phyloP scores from a whole-genome alignment of 192 early-diverging fungal genomes.

The Umbelopsis isabellina region DNA sequence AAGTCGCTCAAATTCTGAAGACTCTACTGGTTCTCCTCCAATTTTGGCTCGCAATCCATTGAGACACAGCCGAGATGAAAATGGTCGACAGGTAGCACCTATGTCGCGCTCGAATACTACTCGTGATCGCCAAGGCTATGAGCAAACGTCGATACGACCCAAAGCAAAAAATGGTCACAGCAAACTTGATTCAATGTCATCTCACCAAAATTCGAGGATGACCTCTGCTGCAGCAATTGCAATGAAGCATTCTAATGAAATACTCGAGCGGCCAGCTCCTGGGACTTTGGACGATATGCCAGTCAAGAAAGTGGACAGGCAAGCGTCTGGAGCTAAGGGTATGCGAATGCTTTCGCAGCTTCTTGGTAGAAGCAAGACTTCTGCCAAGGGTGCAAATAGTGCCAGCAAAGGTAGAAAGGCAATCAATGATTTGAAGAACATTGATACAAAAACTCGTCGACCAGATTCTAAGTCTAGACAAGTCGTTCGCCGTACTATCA shows the following conservation, averaged over 20 bases:
- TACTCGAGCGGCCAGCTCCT: background rate
- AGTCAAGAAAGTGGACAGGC: background rate
- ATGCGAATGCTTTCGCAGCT: slow-evolving; percentile 24
- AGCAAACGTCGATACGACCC: background rate
- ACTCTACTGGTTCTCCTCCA: slow-evolving; percentile 1
- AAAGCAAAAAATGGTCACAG: background rate
- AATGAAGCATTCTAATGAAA: slow-evolving; percentile 1
- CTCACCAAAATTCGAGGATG: background rate
- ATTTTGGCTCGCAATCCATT: slow-evolving; percentile 1
- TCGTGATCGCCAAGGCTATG: background rate
- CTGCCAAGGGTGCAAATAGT: slow-evolving; percentile 18
- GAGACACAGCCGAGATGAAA: slow-evolving; percentile 4
- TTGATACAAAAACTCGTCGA: background rate
- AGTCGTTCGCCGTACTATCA: slow-evolving; percentile 39
- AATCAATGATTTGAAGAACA: background rate
- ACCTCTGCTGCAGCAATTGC: background rate
- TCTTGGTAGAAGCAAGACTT: slow-evolving; percentile 9
- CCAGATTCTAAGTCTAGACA: background rate
- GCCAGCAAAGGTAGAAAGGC: no score
- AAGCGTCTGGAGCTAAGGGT: background rate
- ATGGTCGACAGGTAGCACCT: background rate
- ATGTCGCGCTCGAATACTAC: background rate
- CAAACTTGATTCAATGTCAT: background rate
- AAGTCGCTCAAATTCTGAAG: slow-evolving; percentile 7
- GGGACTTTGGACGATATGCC: background rate